These are phyloP conservation scores for Xylaria venustula DNA, from an alignment of 495 filamentous ascomycete species.

Conservation along the genomic window DNA sequence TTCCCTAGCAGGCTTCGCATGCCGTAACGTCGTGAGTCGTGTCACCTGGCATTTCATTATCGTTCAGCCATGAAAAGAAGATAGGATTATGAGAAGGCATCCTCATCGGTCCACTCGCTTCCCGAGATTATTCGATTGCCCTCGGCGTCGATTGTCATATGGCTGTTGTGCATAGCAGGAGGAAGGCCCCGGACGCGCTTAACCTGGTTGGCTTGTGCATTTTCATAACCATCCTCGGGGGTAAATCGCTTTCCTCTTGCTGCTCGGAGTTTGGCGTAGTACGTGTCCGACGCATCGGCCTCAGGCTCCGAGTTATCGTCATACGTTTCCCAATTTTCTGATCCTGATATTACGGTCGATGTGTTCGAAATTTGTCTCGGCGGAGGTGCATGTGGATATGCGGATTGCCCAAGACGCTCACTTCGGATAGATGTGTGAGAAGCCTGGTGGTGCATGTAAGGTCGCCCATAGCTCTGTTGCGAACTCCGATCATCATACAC, in stretches of 20 bases:
- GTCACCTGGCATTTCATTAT: constrained; percentile 23
- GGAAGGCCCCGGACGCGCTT: constrained; percentile 40
- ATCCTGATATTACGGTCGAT: constrained; percentile 62
- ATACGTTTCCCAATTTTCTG: constrained; percentile 96
- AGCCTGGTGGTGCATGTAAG: constrained; percentile 26
- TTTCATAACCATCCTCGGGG: constrained; percentile 61
- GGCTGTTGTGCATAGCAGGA: constrained; percentile 29
- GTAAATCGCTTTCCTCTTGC: constrained; percentile 43
- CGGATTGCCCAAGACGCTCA: constrained; percentile 33
- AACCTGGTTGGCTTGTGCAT: constrained; percentile 30
- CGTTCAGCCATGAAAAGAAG: constrained; percentile 16
- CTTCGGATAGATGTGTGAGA: constrained; percentile 37
- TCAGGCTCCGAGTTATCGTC: constrained; percentile 76
- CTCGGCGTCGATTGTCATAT: constrained; percentile 41
- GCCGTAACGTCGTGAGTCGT: constrained; percentile 19
- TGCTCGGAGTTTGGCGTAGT: constrained; percentile 72
- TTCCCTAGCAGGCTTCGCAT: constrained; percentile 3
- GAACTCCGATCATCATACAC: constrained; percentile 67
- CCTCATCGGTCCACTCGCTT: constrained; percentile 59
- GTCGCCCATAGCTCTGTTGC: constrained; percentile 18
- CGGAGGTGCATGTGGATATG: constrained; percentile 36
- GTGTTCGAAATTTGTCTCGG: constrained; percentile 69
- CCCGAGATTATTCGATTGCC: constrained; percentile 51
- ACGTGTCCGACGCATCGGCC: constrained; percentile 67
- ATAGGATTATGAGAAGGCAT: constrained; percentile 39